Conservation (phyloP, 495 filamentous ascomycete species). For the Talaromyces trachyspermus region DNA sequence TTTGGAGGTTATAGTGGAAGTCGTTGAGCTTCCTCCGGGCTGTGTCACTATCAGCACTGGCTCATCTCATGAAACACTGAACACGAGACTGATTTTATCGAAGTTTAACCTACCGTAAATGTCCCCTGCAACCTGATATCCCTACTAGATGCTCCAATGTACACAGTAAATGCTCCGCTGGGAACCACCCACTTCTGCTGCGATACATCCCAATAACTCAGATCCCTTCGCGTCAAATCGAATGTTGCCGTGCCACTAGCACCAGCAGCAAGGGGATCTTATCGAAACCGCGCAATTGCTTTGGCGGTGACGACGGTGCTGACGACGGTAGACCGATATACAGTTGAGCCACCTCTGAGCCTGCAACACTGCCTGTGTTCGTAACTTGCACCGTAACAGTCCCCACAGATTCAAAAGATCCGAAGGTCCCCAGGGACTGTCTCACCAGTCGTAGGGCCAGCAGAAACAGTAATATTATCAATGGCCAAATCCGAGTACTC, state of each 20-base stretch:
- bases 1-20: background rate
- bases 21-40: constrained; percentile 3
- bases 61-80: background rate
- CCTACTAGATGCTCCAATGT: constrained; percentile 51
- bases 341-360: constrained; percentile 55
- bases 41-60: background rate
- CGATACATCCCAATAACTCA: constrained; percentile 58
- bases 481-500: constrained; percentile 39
- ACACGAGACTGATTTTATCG: background rate
- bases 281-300: constrained; percentile 53
- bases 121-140: constrained; percentile 16
- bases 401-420: constrained; percentile 49
- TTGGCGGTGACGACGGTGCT: constrained; percentile 17
- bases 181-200: constrained; percentile 60
- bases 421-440: constrained; percentile 49
- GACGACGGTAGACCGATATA: constrained; percentile 51
- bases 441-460: constrained; percentile 27
- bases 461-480: constrained; percentile 15
- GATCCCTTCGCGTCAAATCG: constrained; percentile 51
- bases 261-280: constrained; percentile 43
- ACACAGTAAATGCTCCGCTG: constrained; percentile 27
- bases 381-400: constrained; percentile 36
- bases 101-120: constrained; percentile 11
- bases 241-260: constrained; percentile 41
- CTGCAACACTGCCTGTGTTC: constrained; percentile 45